A percentile compares a stretch with the other conserved stretches of the same genome.
phyloP scores from a whole-genome alignment of 768 basidiomycete genomes.

The Suillus clintonianus region DNA sequence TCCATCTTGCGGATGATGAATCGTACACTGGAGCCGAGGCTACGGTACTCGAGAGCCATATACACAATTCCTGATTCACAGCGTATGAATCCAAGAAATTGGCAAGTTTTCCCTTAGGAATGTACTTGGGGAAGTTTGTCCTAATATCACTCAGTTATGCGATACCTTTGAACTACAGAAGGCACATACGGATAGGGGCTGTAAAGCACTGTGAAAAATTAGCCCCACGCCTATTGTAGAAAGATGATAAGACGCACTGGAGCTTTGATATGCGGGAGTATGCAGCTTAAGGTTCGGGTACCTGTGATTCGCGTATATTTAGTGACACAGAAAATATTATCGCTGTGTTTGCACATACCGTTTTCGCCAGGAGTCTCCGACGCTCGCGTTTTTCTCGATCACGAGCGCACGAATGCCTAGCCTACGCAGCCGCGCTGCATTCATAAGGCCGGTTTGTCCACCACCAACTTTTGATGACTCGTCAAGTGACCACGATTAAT shows the following conservation, averaged over 20 bases:
- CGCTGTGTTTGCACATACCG: constrained; percentile 51
- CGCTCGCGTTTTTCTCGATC: constrained; percentile 47
- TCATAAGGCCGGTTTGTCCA: constrained; percentile 60
- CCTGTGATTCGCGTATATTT: background rate
- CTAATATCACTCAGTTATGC: background rate
- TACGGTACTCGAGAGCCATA: constrained; percentile 51
- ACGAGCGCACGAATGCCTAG: constrained; percentile 53
- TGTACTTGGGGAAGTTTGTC: background rate
- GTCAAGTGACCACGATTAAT: background rate
- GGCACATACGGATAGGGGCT: constrained; percentile 47
- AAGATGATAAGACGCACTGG: constrained; percentile 31
- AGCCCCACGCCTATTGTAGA: background rate
- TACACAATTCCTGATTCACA: constrained; percentile 52
- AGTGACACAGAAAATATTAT: constrained; percentile 46
- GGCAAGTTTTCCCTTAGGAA: constrained; percentile 40
- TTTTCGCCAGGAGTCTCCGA: constrained; percentile 55
- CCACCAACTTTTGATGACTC: constrained; percentile 44
- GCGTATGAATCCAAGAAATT: constrained; percentile 63
- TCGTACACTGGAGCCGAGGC: constrained; percentile 19
- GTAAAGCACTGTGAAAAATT: constrained; percentile 39
- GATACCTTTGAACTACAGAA: constrained; percentile 38
- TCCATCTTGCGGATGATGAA: background rate
- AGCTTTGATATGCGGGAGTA: constrained; percentile 53
- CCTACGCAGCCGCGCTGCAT: constrained; percentile 59
- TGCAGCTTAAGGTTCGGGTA: constrained; percentile 27